phyloP scores from a whole-genome alignment of 257 asterid species.

The Phtheirospermum japonicum region DNA sequence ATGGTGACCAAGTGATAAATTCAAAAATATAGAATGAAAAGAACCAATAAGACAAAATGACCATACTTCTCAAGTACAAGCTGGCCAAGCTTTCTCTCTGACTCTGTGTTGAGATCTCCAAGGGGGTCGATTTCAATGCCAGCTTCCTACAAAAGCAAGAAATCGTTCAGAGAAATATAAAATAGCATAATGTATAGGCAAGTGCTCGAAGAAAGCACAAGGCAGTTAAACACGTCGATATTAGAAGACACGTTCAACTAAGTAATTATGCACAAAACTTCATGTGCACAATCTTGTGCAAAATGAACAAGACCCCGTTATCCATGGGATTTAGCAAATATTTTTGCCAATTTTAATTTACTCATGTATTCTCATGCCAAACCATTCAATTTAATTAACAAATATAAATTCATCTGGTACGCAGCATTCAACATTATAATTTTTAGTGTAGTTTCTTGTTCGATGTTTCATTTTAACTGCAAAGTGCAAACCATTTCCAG shows the following conservation, averaged over 20 bases:
- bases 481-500: too few relatives aligned
- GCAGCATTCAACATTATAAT: not conserved
- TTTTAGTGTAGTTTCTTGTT: not conserved
- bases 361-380: not conserved
- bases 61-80: slow-evolving; percentile 78
- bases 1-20: not conserved
- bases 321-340: not conserved
- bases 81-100: slow-evolving; percentile 83
- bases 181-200: not conserved
- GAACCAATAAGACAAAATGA: slow-evolving; percentile 14
- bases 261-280: not conserved
- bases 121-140: slow-evolving; percentile 81
- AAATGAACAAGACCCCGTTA: slow-evolving; percentile 4
- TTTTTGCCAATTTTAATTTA: not conserved
- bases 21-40: not conserved
- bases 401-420: not conserved
- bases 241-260: too few relatives aligned
- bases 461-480: not conserved
- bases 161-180: not conserved
- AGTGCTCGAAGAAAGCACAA: not conserved
- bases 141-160: slow-evolving; percentile 59
- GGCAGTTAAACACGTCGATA: too few relatives aligned
- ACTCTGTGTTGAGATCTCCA: slow-evolving; percentile 91
- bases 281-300: slow-evolving; percentile 8
- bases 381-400: not conserved